Conservation (phyloP, 345 rosid genomes). For the Populus deltoides region DNA sequence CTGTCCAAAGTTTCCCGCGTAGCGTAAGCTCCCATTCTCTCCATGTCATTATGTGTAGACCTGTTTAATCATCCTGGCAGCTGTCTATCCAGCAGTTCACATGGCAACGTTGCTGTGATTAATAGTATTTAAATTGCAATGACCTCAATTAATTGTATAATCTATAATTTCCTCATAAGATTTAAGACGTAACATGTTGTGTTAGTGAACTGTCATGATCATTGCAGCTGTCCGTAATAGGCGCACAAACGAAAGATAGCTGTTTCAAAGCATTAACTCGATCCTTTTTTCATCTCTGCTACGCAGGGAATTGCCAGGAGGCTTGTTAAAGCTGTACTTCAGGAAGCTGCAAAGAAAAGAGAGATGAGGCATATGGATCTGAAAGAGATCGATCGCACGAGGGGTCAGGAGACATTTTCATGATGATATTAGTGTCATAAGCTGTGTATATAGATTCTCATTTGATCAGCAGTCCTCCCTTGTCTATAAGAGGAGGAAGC, state of each 20-base stretch:
- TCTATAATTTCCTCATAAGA: neutral
- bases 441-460: constrained; percentile 26
- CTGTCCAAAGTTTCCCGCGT: constrained; percentile 50
- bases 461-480: constrained; percentile 17
- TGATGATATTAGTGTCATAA: constrained; percentile 25
- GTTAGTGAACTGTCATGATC: neutral
- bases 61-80: neutral
- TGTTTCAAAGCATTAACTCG: neutral
- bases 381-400: constrained; percentile 9
- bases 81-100: neutral
- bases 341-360: constrained; percentile 25
- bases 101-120: neutral
- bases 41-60: neutral
- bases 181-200: too few species aligned
- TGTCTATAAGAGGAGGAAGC: constrained; percentile 52
- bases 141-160: neutral
- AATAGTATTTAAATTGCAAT: too few species aligned
- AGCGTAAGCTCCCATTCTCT: constrained; percentile 35
- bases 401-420: constrained; percentile 21
- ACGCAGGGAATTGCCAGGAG: constrained; percentile 27
- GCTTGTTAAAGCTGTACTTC: constrained; percentile 24
- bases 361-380: constrained; percentile 24
- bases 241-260: too few species aligned
- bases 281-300: neutral
- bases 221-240: too few species aligned